A percentile compares a stretch with the other conserved stretches of the same genome.
Conservation (phyloP, 345 rosid genomes). For the Salix udensis region DNA sequence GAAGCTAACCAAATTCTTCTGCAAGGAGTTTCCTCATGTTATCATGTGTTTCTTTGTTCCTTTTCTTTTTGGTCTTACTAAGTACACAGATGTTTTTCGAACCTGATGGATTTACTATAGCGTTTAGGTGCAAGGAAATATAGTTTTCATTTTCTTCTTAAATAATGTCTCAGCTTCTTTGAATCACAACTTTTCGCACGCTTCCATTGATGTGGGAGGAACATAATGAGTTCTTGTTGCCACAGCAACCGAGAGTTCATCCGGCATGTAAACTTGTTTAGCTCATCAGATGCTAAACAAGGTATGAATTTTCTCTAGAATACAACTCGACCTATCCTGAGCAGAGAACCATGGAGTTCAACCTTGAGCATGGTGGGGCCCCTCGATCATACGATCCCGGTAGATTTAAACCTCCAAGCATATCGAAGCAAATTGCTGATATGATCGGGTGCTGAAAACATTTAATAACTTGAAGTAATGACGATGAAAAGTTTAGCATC, state of each 20-base stretch:
- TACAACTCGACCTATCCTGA: neutral
- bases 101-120: neutral
- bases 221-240: too few relatives aligned
- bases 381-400: neutral
- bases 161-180: neutral
- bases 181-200: neutral
- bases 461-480: too few relatives aligned
- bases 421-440: neutral
- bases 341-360: neutral
- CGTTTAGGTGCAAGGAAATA: neutral
- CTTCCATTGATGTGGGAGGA: too few relatives aligned
- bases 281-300: too few relatives aligned
- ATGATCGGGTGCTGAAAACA: too few relatives aligned
- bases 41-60: neutral
- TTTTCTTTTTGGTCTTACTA: neutral
- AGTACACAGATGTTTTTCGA: neutral
- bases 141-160: neutral
- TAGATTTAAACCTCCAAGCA: neutral
- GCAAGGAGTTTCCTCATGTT: neutral
- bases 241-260: too few relatives aligned
- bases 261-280: too few relatives aligned
- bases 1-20: slow-evolving; percentile 10
- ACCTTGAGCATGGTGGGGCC: neutral
- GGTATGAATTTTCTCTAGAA: neutral
- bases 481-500: neutral